These are phyloP conservation scores for Mycena belliarum DNA, from an alignment of 768 basidiomycete species.

Conservation along the genomic window DNA sequence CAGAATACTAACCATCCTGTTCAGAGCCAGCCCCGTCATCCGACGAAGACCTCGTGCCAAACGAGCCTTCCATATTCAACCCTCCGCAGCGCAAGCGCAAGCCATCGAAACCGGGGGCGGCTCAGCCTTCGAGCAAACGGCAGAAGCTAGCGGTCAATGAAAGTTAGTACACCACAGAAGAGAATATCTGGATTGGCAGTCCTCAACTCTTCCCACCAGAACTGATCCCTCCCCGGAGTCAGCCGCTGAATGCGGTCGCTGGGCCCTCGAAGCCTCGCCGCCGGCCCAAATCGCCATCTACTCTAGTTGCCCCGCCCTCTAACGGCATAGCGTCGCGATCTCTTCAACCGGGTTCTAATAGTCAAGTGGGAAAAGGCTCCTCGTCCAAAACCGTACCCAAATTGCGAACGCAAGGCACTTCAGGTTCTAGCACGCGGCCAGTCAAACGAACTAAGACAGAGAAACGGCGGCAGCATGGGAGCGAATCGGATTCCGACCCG, in stretches of 20 bases:
- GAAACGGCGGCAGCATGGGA: slow-evolving; percentile 6
- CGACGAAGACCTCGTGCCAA: slow-evolving; percentile 10
- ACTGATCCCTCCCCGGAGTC: background rate
- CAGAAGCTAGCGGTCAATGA: background rate
- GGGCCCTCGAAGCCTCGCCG: background rate
- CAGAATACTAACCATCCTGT: background rate
- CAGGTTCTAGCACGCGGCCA: background rate
- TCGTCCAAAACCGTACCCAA: background rate
- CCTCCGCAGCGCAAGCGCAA: slow-evolving; percentile 5
- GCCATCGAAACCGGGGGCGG: background rate
- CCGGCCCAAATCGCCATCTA: background rate
- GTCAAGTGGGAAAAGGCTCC: background rate
- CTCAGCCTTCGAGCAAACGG: slow-evolving; percentile 7
- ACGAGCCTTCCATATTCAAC: background rate
- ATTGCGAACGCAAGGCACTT: background rate
- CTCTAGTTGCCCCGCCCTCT: background rate
- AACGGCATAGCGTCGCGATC: background rate
- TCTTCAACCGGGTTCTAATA: background rate
- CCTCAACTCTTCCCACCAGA: background rate
- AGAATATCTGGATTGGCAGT: background rate
- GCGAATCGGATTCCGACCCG: background rate
- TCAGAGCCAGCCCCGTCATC: slow-evolving; percentile 8
- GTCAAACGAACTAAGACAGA: slow-evolving; percentile 13
- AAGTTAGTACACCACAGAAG: slow-evolving; percentile 1
- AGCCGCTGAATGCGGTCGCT: background rate